These are phyloP conservation scores for Septoria linicola DNA, from an alignment of 2,329 filamentous ascomycete genomes.

Conservation along the genomic window DNA sequence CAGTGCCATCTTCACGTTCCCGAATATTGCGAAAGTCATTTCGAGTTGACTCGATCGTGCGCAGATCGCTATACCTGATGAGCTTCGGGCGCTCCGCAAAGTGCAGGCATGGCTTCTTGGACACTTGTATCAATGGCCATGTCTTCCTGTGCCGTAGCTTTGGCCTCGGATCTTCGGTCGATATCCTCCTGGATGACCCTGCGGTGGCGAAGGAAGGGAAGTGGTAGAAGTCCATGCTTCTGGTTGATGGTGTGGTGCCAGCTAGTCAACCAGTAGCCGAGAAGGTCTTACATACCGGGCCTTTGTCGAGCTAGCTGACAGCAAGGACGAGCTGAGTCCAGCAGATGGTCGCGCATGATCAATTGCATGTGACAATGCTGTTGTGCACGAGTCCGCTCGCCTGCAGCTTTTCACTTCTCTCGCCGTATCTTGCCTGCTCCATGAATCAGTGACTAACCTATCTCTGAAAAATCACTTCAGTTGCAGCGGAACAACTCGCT, in stretches of 20 bases:
- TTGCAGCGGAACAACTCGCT: too few species aligned
- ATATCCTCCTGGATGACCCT: neutral
- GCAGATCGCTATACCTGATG: neutral
- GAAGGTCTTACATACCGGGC: neutral
- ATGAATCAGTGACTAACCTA: too few species aligned
- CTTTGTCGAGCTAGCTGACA: neutral
- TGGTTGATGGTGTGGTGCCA: neutral
- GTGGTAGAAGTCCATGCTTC: constrained; percentile 3
- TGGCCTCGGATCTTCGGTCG: neutral
- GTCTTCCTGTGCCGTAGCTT: neutral
- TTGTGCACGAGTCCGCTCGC: too few species aligned
- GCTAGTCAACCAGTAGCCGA: neutral
- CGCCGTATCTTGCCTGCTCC: too few species aligned
- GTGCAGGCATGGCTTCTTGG: neutral
- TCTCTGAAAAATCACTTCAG: too few species aligned
- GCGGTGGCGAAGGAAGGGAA: neutral
- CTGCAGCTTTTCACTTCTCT: too few species aligned
- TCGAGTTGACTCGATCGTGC: neutral
- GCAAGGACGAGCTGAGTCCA: neutral
- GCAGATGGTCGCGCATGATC: too few species aligned
- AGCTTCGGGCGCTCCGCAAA: neutral
- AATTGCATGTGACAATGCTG: too few species aligned
- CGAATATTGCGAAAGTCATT: neutral
- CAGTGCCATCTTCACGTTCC: neutral
- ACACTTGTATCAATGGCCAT: neutral